These are phyloP conservation scores for Metschnikowia hibisci DNA, from an alignment of 805 yeast species.

Conservation along the genomic window DNA sequence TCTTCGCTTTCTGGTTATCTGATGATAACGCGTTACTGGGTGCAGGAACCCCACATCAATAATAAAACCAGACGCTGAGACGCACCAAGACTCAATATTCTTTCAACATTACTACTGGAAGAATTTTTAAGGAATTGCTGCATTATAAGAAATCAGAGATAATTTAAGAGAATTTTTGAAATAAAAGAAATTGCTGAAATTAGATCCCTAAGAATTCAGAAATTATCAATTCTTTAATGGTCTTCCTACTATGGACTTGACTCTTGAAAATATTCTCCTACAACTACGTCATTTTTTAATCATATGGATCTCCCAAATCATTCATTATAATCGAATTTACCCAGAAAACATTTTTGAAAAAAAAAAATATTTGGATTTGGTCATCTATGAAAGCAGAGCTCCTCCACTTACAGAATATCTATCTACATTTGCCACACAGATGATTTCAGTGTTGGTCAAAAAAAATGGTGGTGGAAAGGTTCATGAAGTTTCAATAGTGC, in stretches of 20 bases:
- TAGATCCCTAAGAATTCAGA: too few relatives aligned
- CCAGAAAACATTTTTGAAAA: constrained; percentile 46
- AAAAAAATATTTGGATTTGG: constrained; percentile 40
- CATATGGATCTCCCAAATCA: constrained; percentile 50
- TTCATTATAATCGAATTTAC: constrained; percentile 52
- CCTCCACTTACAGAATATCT: constrained; percentile 46
- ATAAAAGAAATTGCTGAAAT: too few relatives aligned
- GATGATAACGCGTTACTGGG: too few relatives aligned
- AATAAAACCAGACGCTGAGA: too few relatives aligned
- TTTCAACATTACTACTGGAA: too few relatives aligned
- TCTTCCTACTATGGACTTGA: constrained; percentile 12
- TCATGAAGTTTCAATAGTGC: constrained; percentile 32
- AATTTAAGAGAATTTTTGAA: too few relatives aligned
- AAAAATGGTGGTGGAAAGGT: constrained; percentile 26
- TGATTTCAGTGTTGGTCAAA: constrained; percentile 19
- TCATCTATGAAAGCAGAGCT: constrained; percentile 41
- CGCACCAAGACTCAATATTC: too few relatives aligned
- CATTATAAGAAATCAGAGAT: too few relatives aligned
- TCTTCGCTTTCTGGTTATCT: too few relatives aligned
- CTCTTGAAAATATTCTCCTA: constrained; percentile 28
- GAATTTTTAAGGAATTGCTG: too few relatives aligned
- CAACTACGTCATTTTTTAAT: constrained; percentile 47
- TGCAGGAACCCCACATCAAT: too few relatives aligned
- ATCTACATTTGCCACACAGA: constrained; percentile 31
- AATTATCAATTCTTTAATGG: too few relatives aligned